Evolutionary conservation across 1,284 basidiomycete species (phyloP), one percentile per base, ranked within the genome.

Genomic region (Afroboletus lepidellus): DNA sequence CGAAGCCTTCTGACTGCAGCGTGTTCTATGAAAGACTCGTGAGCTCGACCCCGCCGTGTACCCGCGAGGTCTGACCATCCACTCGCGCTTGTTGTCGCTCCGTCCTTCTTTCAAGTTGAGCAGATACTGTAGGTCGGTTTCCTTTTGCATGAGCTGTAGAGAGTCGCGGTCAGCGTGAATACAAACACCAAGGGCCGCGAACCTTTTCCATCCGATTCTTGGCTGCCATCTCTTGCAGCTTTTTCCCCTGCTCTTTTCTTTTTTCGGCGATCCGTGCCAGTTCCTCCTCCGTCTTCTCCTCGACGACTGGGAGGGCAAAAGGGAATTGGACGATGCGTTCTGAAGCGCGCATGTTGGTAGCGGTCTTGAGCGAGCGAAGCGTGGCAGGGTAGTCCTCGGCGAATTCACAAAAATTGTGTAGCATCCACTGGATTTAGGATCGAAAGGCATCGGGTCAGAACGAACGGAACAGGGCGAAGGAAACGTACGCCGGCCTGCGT

Each of bases 271-370:
- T 80, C 23, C 84, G 79, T 1, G 84, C 81, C 0, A 97, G 70
- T 64, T 98, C 96, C 60, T 97, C 96, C 60, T 94, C 92, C 0
- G 92, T 90, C 70, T 95, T 96, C 69, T 96, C 94, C 43, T 91
- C 87, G 0, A 80, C 74, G 0, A 83, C 78, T 8, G 90, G 80
- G 27, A 84, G 62, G 0, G 77, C 73, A 66, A 85, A 97, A 0
- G 94, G 94, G 65, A 94, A 94, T 69, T 97, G 92, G 30, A 94
- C 73, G 56, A 95, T 80, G 39, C 83, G 80, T 61, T 91, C 88
- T 13, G 76, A 74, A 8, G 77, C 76, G n/a, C 83, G 81, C 59
- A 97, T 67, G 44, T 77, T 77, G 8, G 74, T 63, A 0, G 88
- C 74, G 3, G 55, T 69, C 39, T 78, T 77, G 21, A 97, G 75